Percentiles rank a stretch among this genome's conserved stretches.
These are phyloP conservation scores for Parathielavia appendiculata DNA, from an alignment of 495 filamentous ascomycete genomes.

Conservation along the genomic window DNA sequence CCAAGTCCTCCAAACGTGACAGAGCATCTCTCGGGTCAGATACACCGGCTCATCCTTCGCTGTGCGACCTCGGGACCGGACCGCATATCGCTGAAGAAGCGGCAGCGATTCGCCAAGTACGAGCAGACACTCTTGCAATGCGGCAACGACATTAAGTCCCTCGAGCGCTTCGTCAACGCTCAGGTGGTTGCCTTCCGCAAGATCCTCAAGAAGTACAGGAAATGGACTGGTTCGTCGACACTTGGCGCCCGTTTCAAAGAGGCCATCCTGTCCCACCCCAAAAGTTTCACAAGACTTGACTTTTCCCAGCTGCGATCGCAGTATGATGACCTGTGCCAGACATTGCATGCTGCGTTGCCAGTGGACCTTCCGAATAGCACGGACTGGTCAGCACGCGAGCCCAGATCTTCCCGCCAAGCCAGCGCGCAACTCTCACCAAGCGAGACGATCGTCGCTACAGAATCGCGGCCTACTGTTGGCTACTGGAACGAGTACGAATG, in stretches of 20 bases:
- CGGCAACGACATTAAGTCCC: constrained; percentile 55
- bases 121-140: constrained; percentile 43
- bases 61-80: constrained; percentile 32
- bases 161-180: constrained; percentile 58
- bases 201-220: constrained; percentile 71
- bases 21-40: constrained; percentile 50
- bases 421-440: constrained; percentile 15
- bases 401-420: constrained; percentile 15
- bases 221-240: constrained; percentile 62
- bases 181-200: constrained; percentile 65
- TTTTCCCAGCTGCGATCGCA: constrained; percentile 50
- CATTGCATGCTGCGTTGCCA: constrained; percentile 43
- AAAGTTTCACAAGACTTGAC: constrained; percentile 58
- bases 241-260: constrained; percentile 55
- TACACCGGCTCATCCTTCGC: constrained; percentile 45
- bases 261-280: constrained; percentile 51
- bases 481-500: constrained; percentile 68
- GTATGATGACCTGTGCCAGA: constrained; percentile 51
- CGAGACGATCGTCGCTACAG: constrained; percentile 20
- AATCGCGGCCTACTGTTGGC: constrained; percentile 22
- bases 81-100: constrained; percentile 34
- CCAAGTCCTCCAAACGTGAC: constrained; percentile 12
- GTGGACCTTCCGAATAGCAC: constrained; percentile 13
- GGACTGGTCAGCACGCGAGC: constrained; percentile 16
- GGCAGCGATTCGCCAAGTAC: constrained; percentile 47